Base-by-base conservation (phyloP, 176 grass and related monocot genomes). In the Leersia perrieri region DNA sequence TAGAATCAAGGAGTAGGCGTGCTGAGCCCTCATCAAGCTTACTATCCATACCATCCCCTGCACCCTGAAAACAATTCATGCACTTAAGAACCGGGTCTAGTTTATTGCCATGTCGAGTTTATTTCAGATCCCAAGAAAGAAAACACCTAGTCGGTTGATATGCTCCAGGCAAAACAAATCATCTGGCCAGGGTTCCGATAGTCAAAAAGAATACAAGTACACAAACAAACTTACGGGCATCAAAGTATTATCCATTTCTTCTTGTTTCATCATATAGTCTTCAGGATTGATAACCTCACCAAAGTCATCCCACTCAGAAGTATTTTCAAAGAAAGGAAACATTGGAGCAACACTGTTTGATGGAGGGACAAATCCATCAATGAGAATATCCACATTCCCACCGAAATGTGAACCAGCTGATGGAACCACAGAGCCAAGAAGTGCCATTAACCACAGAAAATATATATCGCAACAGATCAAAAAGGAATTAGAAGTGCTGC, bases 281-380 rank as follows among this genome's bases (percentile, higher is more conserved):
- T 98, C 95, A 84, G 95, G 95, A 87, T 94, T 89, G 82, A 98
- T 94, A 73, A 98, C 88, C 88, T 98, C 95, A 76, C 95, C 95
- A 32, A 94, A 98, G 87, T 98, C 95, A 92, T 98, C 92, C 95
- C 95, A 98, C 65, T 92, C 90, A 70, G 88, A 88, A 77, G 80
- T 89, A 73, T 84, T 98, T 84, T 98, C 88, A 71, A 98, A 98
- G 79, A 93, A 94, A 16, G 95, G 95, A 83, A 98, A 98, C 90
- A 98, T 98, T 84, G 95, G 92, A 87, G 92, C 84, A 41, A 92
- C 86, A 86, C 92, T 94, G 12, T 74, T 84, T 40, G 84, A 68
- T 75, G 90, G 86, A 87, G 94, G 89, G 41, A 83, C 85, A 94
- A 98, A 98, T 89, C 95, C 95, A 85, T 98, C 95, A 89, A 94